Evolutionary conservation across 768 basidiomycete genomes (phyloP).

Genomic region (Tulasnella sp.): DNA sequence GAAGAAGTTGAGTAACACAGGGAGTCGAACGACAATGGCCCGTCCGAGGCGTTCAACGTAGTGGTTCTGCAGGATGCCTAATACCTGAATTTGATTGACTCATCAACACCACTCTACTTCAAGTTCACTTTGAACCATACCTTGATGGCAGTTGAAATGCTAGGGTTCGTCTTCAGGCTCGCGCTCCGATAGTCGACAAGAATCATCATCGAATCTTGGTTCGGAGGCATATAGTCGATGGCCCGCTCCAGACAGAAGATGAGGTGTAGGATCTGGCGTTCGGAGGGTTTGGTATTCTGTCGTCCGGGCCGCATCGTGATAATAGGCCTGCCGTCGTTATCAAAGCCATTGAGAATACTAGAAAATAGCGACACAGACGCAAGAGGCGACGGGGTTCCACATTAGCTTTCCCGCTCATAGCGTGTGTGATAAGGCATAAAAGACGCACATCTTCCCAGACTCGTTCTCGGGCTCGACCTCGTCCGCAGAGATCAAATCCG

Average conservation of each 20-base stretch:
- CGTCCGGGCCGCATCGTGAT: constrained; percentile 81
- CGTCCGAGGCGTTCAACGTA: constrained; percentile 83
- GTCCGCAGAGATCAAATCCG: constrained; percentile 71
- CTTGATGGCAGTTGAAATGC: constrained; percentile 68
- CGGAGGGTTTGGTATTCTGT: constrained; percentile 71
- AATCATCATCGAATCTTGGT: constrained; percentile 73
- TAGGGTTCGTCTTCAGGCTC: constrained; percentile 74
- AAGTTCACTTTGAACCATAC: constrained; percentile 25
- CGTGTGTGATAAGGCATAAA: not conserved
- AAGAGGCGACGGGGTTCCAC: not conserved
- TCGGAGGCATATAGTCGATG: constrained; percentile 77
- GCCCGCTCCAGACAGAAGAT: constrained; percentile 88
- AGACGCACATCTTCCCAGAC: constrained; percentile 75
- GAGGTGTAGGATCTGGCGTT: constrained; percentile 72
- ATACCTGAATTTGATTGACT: constrained; percentile 33
- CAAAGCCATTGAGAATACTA: constrained; percentile 76
- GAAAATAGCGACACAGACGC: not conserved
- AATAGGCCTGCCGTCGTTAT: constrained; percentile 76
- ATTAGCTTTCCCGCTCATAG: not conserved
- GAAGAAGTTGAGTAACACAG: constrained; percentile 61
- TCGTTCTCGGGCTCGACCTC: constrained; percentile 67
- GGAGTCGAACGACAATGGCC: constrained; percentile 74
- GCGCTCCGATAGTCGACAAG: constrained; percentile 79
- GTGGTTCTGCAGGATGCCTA: constrained; percentile 75
- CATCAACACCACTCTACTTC: not conserved